Evolutionary conservation across 345 rosid species (phyloP).

Genomic region (Sonneratia alba): DNA sequence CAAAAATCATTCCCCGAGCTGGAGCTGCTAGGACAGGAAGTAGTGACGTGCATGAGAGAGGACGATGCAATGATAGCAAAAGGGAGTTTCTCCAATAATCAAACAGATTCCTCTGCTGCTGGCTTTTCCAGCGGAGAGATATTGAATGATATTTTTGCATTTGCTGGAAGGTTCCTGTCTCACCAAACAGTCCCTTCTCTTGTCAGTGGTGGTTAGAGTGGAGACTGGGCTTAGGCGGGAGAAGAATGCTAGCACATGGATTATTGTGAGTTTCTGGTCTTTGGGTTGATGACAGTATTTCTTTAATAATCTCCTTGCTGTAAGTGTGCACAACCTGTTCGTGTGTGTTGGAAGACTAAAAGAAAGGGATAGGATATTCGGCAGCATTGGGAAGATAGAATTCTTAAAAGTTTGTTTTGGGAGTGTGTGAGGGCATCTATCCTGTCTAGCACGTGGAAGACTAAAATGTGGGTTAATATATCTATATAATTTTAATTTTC

Average conservation of each 20-base stretch:
- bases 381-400: no score
- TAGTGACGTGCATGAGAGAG: constrained; percentile 49
- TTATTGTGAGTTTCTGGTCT: constrained; percentile 25
- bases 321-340: background rate
- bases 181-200: constrained; percentile 57
- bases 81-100: constrained; percentile 29
- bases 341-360: no score
- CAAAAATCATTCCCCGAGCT: constrained; percentile 53
- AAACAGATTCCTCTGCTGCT: constrained; percentile 12
- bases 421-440: no score
- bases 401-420: no score
- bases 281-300: background rate
- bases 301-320: background rate
- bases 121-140: constrained; percentile 22
- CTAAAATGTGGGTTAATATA: background rate
- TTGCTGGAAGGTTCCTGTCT: constrained; percentile 40
- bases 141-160: constrained; percentile 53
- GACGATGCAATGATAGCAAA: constrained; percentile 21
- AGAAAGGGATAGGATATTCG: no score
- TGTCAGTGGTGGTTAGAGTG: constrained; percentile 34
- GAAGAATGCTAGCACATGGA: constrained; percentile 34
- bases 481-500: background rate
- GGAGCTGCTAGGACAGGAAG: constrained; percentile 68
- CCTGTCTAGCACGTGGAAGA: no score
- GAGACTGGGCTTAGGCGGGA: constrained; percentile 36